Percentiles rank a stretch among this genome's conserved stretches.
Conservation (phyloP, 1,284 basidiomycete genomes). For the Ceratobasidium sp. region DNA sequence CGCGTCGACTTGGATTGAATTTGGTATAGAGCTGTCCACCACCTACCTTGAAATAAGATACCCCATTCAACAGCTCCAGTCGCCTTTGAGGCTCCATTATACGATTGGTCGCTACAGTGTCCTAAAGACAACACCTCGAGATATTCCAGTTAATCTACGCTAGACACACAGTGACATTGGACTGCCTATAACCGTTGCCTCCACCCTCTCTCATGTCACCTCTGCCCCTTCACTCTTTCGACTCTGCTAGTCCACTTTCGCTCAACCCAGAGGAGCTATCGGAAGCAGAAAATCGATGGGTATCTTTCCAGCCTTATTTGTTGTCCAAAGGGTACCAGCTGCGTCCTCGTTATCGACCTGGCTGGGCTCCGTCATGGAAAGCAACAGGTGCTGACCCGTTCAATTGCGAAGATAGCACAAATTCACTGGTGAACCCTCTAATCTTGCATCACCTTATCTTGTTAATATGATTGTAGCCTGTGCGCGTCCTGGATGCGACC, state of each 20-base stretch:
- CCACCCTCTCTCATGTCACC: background rate
- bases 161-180: too few relatives aligned
- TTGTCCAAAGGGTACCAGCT: conserved; percentile 17
- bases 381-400: background rate
- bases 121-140: too few relatives aligned
- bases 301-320: conserved; percentile 12
- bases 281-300: conserved; percentile 1
- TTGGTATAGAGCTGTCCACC: background rate
- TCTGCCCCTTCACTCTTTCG: background rate
- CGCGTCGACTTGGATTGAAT: too few relatives aligned
- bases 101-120: too few relatives aligned
- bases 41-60: too few relatives aligned
- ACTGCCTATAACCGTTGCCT: too few relatives aligned
- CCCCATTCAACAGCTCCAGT: too few relatives aligned
- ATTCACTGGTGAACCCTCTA: background rate
- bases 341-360: conserved; percentile 8
- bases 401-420: conserved; percentile 12
- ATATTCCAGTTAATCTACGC: too few relatives aligned
- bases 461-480: too few relatives aligned
- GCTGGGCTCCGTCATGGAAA: conserved; percentile 19
- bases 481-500: too few relatives aligned
- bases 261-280: background rate
- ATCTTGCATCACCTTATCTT: too few relatives aligned
- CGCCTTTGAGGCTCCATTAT: too few relatives aligned
- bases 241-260: background rate